phyloP scores from a whole-genome alignment of 352 stramenopile genomes.

The Phytopythium mirpurense region DNA sequence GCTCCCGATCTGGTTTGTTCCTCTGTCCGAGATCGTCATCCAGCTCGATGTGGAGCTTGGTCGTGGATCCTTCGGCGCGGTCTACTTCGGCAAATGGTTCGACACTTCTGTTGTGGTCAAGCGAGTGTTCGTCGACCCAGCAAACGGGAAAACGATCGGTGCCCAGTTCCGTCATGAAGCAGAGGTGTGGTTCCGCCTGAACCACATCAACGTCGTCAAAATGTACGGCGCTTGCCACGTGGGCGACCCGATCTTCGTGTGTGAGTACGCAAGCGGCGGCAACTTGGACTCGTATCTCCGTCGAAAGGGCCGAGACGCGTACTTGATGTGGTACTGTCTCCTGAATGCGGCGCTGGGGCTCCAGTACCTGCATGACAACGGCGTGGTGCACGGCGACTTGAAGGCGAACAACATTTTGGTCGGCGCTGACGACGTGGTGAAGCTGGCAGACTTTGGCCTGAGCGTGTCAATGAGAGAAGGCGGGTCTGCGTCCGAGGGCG shows the following conservation, averaged over 20 bases:
- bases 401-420: constrained; percentile 36
- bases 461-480: constrained; percentile 6
- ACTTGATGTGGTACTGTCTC: constrained; percentile 18
- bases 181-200: constrained; percentile 25
- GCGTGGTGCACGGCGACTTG: constrained; percentile 26
- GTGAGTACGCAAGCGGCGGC: constrained; percentile 20
- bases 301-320: not conserved
- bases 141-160: not conserved
- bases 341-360: constrained; percentile 19
- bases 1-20: constrained; percentile 22
- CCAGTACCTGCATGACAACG: constrained; percentile 25
- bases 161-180: constrained; percentile 18
- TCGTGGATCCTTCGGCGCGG: constrained; percentile 17
- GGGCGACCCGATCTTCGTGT: constrained; percentile 29
- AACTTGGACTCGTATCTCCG: constrained; percentile 18
- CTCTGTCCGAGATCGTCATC: constrained; percentile 23
- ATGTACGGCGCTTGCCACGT: constrained; percentile 29
- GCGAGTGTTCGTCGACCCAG: constrained; percentile 9
- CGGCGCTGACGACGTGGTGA: constrained; percentile 19
- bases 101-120: constrained; percentile 22
- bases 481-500: not conserved
- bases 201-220: constrained; percentile 26
- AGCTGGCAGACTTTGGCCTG: constrained; percentile 29
- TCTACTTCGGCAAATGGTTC: constrained; percentile 24
- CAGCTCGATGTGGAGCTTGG: constrained; percentile 14